phyloP scores from a whole-genome alignment of 345 rosid species.

The Cardamine occulta region DNA sequence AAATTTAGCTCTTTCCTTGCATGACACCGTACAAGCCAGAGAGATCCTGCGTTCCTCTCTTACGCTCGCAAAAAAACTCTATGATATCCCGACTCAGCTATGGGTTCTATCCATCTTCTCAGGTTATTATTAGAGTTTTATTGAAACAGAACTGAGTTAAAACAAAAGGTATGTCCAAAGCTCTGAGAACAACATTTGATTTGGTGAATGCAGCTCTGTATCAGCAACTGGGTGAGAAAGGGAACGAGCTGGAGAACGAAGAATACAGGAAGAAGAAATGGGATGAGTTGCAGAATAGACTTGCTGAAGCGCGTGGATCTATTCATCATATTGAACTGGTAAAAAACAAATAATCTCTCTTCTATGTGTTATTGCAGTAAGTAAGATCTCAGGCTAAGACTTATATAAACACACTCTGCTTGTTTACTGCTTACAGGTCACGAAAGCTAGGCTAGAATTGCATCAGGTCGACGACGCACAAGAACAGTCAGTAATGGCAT shows the following conservation, averaged over 20 bases:
- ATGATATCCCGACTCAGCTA: constrained; percentile 91
- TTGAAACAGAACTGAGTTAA: constrained; percentile 1
- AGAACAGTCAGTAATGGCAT: constrained; percentile 46
- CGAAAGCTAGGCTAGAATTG: constrained; percentile 62
- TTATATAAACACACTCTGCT: constrained; percentile 11
- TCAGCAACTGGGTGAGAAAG: constrained; percentile 75
- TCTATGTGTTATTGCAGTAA: constrained; percentile 17
- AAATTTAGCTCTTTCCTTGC: constrained; percentile 86
- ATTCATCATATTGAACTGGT: constrained; percentile 89
- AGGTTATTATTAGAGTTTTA: constrained; percentile 47
- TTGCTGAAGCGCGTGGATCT: constrained; percentile 89
- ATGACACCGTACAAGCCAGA: constrained; percentile 90
- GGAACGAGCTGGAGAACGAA: constrained; percentile 91
- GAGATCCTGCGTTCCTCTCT: constrained; percentile 94
- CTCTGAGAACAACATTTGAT: constrained; percentile 10
- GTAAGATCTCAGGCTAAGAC: neutral
- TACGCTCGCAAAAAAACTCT: constrained; percentile 86
- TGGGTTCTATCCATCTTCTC: constrained; percentile 92
- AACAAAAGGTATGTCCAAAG: neutral
- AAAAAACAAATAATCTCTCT: constrained; percentile 15
- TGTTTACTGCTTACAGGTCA: constrained; percentile 56
- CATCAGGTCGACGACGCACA: constrained; percentile 56
- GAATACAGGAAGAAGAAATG: constrained; percentile 70
- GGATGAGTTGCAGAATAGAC: constrained; percentile 81
- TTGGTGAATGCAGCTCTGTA: constrained; percentile 60